Conservation (phyloP, 768 basidiomycete species). For the Baorangia bicolor region DNA sequence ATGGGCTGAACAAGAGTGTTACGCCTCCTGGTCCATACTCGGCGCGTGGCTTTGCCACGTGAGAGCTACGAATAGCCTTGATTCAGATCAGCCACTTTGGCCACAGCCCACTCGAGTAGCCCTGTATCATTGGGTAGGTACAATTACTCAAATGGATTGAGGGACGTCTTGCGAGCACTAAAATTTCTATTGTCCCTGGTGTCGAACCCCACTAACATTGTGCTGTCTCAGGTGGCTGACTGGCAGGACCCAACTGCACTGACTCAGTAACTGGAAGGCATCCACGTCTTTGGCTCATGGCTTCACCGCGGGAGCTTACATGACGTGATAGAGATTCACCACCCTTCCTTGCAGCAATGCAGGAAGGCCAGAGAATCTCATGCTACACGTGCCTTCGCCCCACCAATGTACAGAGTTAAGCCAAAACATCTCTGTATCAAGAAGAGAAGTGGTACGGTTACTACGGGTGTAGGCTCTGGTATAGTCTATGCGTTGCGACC, state of each 20-base stretch:
- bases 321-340: conserved; percentile 25
- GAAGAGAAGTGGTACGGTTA: background rate
- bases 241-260: background rate
- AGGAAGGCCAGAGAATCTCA: conserved; percentile 19
- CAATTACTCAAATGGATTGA: background rate
- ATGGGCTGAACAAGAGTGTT: conserved; percentile 35
- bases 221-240: background rate
- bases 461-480: background rate
- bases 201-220: background rate
- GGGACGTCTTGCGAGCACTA: background rate
- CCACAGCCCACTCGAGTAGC: background rate
- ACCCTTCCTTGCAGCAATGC: conserved; percentile 23
- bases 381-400: conserved; percentile 17
- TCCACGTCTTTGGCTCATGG: conserved; percentile 21
- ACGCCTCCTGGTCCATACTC: conserved; percentile 30
- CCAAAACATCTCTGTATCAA: conserved; percentile 1
- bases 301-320: conserved; percentile 16
- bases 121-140: background rate
- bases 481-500: background rate
- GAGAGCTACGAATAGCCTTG: conserved; percentile 21
- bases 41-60: conserved; percentile 34
- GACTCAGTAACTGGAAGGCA: conserved; percentile 1
- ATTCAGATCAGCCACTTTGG: conserved; percentile 20
- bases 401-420: conserved; percentile 3
- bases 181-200: background rate